Conservation (phyloP, 1,139 yeast genomes). For the Zygoascus hellenicus region DNA sequence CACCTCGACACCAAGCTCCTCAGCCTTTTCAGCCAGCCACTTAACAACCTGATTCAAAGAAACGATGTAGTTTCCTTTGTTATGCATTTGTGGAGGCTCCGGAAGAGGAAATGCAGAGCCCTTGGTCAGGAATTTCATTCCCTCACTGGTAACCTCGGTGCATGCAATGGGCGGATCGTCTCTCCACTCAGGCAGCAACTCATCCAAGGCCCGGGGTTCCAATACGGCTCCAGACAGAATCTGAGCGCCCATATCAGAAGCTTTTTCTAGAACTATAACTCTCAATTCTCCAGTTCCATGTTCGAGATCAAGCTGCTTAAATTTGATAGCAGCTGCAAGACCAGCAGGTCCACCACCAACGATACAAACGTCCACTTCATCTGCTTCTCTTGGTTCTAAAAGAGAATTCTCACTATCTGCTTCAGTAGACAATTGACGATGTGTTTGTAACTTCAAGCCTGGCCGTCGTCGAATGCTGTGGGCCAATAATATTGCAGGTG, state of each 20-base stretch:
- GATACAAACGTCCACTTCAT: conserved; percentile 85
- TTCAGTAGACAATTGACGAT: conserved; percentile 4
- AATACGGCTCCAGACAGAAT: conserved; percentile 90
- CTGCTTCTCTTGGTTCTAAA: conserved; percentile 63
- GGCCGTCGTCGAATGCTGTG: background rate
- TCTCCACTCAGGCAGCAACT: conserved; percentile 68
- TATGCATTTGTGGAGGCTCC: conserved; percentile 88
- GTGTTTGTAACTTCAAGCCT: background rate
- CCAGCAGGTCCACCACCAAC: conserved; percentile 99
- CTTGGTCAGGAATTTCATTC: conserved; percentile 62
- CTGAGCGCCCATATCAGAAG: conserved; percentile 85
- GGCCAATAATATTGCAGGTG: conserved; percentile 2
- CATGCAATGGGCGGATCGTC: conserved; percentile 50
- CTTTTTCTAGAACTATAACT: conserved; percentile 85
- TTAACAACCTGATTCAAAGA: conserved; percentile 77
- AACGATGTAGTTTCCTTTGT: conserved; percentile 78
- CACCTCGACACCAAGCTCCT: conserved; percentile 86
- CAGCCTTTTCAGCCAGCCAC: conserved; percentile 82
- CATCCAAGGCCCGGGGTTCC: conserved; percentile 82
- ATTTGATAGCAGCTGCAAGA: conserved; percentile 80
- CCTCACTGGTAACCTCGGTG: conserved; percentile 69
- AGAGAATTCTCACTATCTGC: conserved; percentile 9
- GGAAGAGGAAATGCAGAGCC: conserved; percentile 64
- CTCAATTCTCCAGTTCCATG: conserved; percentile 63
- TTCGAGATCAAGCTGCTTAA: conserved; percentile 77